phyloP scores from a whole-genome alignment of 306 rosid species.

The Senna siamea region DNA sequence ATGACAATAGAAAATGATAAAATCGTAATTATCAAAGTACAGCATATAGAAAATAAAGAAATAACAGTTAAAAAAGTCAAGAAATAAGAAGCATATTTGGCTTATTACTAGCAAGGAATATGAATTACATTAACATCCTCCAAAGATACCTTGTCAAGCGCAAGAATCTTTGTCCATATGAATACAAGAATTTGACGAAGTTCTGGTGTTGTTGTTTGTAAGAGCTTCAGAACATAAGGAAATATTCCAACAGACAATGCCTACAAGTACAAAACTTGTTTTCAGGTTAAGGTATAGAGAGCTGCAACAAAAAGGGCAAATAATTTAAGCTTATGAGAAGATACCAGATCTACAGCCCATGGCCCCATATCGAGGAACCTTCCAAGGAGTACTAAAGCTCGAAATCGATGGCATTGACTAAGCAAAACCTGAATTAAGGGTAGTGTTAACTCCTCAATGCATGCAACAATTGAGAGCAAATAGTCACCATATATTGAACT shows the following conservation, averaged over 20 bases:
- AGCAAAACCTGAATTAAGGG: constrained; percentile 77
- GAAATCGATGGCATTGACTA: constrained; percentile 91
- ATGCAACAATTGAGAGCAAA: constrained; percentile 14
- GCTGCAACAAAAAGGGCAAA: constrained; percentile 22
- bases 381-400: constrained; percentile 94
- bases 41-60: neutral
- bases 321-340: neutral
- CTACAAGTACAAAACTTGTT: constrained; percentile 47
- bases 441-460: constrained; percentile 31
- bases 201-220: constrained; percentile 97
- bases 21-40: neutral
- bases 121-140: constrained; percentile 16
- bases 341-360: constrained; percentile 99
- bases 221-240: constrained; percentile 93
- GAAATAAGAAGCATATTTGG: neutral
- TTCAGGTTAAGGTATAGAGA: constrained; percentile 31
- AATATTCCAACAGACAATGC: constrained; percentile 99
- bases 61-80: neutral
- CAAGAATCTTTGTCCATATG: constrained; percentile 98
- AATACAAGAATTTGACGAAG: constrained; percentile 95
- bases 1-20: neutral
- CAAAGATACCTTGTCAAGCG: constrained; percentile 86
- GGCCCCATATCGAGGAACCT: constrained; percentile 99
- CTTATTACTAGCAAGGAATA: neutral
- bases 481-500: no score